phyloP scores from a whole-genome alignment of 1,284 basidiomycete genomes.

The Sanghuangporus baumii region DNA sequence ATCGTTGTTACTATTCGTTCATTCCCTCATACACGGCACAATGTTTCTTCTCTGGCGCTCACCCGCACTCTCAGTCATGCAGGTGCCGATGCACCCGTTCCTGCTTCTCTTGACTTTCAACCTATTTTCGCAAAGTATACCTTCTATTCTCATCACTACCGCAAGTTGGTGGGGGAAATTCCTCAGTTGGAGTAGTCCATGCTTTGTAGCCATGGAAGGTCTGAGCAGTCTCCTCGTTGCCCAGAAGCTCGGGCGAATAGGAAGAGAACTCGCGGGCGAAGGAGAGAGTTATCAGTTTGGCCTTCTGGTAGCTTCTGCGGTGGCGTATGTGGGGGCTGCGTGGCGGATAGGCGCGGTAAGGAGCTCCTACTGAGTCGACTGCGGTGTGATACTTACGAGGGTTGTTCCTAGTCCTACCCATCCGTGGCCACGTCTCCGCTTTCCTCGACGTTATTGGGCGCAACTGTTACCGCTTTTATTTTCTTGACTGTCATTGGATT shows the following conservation, averaged over 20 bases:
- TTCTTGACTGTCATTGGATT: constrained; percentile 93
- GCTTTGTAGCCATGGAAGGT: constrained; percentile 79
- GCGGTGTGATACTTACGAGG: background rate
- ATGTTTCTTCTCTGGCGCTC: constrained; percentile 63
- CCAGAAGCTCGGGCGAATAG: constrained; percentile 73
- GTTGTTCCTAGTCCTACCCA: constrained; percentile 56
- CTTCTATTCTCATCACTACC: constrained; percentile 50
- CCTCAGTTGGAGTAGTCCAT: constrained; percentile 65
- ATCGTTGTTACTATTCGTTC: constrained; percentile 70
- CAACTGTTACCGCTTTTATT: constrained; percentile 62
- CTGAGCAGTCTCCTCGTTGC: constrained; percentile 77
- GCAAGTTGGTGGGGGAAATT: constrained; percentile 69
- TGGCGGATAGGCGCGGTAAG: constrained; percentile 77
- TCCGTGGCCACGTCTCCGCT: constrained; percentile 75
- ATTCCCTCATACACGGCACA: constrained; percentile 72
- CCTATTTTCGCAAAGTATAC: constrained; percentile 58
- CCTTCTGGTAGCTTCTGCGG: constrained; percentile 66
- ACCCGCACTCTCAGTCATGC: constrained; percentile 62
- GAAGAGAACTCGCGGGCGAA: constrained; percentile 61
- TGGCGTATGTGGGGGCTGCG: constrained; percentile 69
- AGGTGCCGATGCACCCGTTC: constrained; percentile 77
- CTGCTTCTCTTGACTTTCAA: constrained; percentile 79
- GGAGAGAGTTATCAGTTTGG: constrained; percentile 72
- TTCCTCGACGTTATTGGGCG: constrained; percentile 80
- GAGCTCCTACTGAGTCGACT: constrained; percentile 19